phyloP scores from a whole-genome alignment of 331 rosid genomes.

The Ulmus americana region DNA sequence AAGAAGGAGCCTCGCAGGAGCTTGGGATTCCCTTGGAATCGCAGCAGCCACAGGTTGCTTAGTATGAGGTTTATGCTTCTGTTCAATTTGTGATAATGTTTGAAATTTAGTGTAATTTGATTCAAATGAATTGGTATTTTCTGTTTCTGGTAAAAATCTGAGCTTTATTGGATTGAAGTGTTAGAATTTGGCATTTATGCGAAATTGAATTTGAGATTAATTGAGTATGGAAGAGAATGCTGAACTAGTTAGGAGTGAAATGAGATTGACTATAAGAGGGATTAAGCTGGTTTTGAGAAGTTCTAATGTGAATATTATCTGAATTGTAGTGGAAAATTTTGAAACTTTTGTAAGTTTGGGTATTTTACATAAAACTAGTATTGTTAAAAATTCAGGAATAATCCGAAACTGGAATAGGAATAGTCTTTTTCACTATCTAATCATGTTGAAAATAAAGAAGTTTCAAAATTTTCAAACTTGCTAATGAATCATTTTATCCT shows the following conservation, averaged over 20 bases:
- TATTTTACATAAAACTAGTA: not conserved
- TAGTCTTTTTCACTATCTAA: not conserved
- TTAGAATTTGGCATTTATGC: too few species aligned
- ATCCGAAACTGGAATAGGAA: not conserved
- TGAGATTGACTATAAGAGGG: too few species aligned
- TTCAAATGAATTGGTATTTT: conserved; percentile 9
- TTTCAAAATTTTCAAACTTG: too few species aligned
- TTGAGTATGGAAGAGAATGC: too few species aligned
- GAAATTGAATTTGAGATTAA: too few species aligned
- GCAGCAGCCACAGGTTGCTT: conserved; percentile 36
- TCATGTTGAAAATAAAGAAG: too few species aligned
- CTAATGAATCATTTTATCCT: too few species aligned
- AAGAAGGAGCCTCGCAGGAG: conserved; percentile 12
- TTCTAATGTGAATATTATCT: too few species aligned
- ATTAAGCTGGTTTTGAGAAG: too few species aligned
- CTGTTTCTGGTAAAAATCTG: not conserved
- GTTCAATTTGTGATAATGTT: conserved; percentile 6
- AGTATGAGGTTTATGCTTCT: conserved; percentile 14
- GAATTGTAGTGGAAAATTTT: too few species aligned
- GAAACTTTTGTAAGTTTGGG: too few species aligned
- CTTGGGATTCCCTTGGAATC: conserved; percentile 76
- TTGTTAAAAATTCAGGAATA: not conserved
- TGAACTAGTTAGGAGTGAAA: too few species aligned
- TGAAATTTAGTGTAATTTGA: conserved; percentile 19
- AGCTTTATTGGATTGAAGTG: not conserved